Conservation (phyloP, 2,329 filamentous ascomycete genomes). For the Neopestalotiopsis sp. region DNA sequence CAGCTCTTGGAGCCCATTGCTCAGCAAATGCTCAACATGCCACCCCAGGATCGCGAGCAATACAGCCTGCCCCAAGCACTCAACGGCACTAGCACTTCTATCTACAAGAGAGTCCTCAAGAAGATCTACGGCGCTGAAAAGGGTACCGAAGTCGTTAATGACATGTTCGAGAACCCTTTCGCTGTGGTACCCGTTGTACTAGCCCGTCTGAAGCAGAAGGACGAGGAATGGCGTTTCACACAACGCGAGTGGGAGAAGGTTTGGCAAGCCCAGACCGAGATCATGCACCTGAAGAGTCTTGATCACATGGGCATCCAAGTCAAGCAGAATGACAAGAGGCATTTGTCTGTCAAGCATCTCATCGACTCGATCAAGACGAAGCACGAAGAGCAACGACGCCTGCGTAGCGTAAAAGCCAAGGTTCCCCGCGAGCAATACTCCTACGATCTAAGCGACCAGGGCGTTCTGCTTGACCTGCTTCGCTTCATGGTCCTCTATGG, state of each 20-base stretch:
- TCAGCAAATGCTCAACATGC: constrained; percentile 85
- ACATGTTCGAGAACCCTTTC: constrained; percentile 84
- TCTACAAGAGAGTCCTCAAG: constrained; percentile 96
- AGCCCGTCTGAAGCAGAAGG: constrained; percentile 89
- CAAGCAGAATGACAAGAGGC: constrained; percentile 88
- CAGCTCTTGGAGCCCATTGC: constrained; percentile 94
- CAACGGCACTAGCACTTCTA: constrained; percentile 92
- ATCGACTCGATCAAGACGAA: constrained; percentile 91
- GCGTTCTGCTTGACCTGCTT: constrained; percentile 67
- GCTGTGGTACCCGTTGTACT: constrained; percentile 89
- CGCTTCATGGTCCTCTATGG: constrained; percentile 70
- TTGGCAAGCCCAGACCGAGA: constrained; percentile 94
- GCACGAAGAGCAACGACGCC: constrained; percentile 85
- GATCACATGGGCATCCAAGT: constrained; percentile 95
- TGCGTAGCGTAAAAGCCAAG: constrained; percentile 66
- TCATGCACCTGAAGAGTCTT: constrained; percentile 93
- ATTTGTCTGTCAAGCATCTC: constrained; percentile 87
- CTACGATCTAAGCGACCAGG: constrained; percentile 75
- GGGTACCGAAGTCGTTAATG: constrained; percentile 83
- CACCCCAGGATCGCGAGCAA: constrained; percentile 69
- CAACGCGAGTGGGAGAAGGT: constrained; percentile 99
- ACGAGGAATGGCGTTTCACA: constrained; percentile 96
- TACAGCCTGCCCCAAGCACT: constrained; percentile 85
- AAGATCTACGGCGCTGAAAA: constrained; percentile 91
- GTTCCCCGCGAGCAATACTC: constrained; percentile 75